Base-by-base conservation (phyloP, 345 rosid species). In the Pistacia integerrima region DNA sequence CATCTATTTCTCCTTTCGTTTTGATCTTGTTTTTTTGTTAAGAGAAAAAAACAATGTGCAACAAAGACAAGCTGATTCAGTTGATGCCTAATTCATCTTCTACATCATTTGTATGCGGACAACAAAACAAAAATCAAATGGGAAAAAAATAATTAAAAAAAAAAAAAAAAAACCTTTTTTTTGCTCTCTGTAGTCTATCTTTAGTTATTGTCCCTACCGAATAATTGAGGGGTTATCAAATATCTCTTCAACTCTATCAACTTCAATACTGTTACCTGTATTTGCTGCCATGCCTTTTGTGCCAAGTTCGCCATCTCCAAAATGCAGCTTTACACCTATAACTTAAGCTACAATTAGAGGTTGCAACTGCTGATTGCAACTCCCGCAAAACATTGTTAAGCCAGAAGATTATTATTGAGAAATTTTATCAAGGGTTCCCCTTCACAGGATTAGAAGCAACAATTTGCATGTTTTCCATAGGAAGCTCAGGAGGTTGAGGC, bases 391-490 rank as follows among this genome's bases (percentile, higher is more conserved):
- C 46, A 41, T 41, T 41, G 46, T 41, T 41, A 41, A 41, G 46
- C 9, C 6, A 41, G 8, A 41, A 41, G 46, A 65, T 69, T 51
- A 67, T 16, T 54, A 16, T 54, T 54, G 57, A 54, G 18, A 1
- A 13, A 3, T 54, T 18, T 51, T 54, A 54, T 16, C 18, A 54
- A 54, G 57, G 57, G 57, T 16, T 54, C 20, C 70, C 83, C 76
- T 80, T 81, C 36, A 38, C 64, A 18, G 87, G 87, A 82, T 76
- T 81, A 13, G 85, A 83, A 57, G 86, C 88, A 80, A 81, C 85
- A 67, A 79, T 80, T 51, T 55, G 81, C 51, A 81, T 65, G 69
- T 81, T 82, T 80, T 51, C 69, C 17, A 63, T n/a, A 30, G 61
- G 69, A 30, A 30, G 60, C 48, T 84, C 90, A 2, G 80, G 58